A percentile compares a stretch with the other conserved stretches of the same genome.
Conservation (phyloP, 1,284 basidiomycete species). For the Neonothopanus nambi region DNA sequence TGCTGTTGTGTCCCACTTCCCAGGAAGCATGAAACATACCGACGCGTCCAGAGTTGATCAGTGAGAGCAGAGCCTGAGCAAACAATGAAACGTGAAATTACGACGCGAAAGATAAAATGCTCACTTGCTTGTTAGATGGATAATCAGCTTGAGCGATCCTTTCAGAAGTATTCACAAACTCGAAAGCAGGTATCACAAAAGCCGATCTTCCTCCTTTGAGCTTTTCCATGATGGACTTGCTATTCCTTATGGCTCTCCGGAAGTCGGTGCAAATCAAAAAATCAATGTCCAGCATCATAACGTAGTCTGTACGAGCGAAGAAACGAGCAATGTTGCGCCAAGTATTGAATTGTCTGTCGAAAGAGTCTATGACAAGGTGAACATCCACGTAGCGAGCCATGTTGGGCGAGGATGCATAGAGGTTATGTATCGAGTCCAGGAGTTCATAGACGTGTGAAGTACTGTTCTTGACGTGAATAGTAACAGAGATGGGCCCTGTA, state of each 20-base stretch:
- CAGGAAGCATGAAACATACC: slow-evolving; percentile 78
- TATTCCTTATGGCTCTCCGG: slow-evolving; percentile 50
- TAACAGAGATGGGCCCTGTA: slow-evolving; percentile 79
- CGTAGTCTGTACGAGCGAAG: slow-evolving; percentile 76
- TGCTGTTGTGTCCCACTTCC: slow-evolving; percentile 77
- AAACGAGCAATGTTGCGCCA: slow-evolving; percentile 84
- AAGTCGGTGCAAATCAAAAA: slow-evolving; percentile 84
- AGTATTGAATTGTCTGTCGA: slow-evolving; percentile 81
- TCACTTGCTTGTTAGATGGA: slow-evolving; percentile 65
- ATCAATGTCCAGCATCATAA: slow-evolving; percentile 89
- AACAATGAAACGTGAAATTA: background rate
- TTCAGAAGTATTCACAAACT: slow-evolving; percentile 63
- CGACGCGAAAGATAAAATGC: slow-evolving; percentile 11
- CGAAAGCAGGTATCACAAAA: slow-evolving; percentile 80
- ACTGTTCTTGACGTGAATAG: slow-evolving; percentile 64
- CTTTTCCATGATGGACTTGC: slow-evolving; percentile 36
- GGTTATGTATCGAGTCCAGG: slow-evolving; percentile 58
- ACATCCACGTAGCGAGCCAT: slow-evolving; percentile 79
- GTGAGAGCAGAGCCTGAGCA: slow-evolving; percentile 51
- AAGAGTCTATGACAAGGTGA: slow-evolving; percentile 83
- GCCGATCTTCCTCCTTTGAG: slow-evolving; percentile 58
- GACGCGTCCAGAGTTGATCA: slow-evolving; percentile 55
- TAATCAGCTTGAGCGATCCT: slow-evolving; percentile 59
- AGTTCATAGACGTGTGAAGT: slow-evolving; percentile 39
- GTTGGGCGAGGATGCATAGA: slow-evolving; percentile 63